A percentile compares a stretch with the other conserved stretches of the same genome.
phyloP scores from a whole-genome alignment of 176 grass and related monocot genomes.

The Rhynchospora tenuis region DNA sequence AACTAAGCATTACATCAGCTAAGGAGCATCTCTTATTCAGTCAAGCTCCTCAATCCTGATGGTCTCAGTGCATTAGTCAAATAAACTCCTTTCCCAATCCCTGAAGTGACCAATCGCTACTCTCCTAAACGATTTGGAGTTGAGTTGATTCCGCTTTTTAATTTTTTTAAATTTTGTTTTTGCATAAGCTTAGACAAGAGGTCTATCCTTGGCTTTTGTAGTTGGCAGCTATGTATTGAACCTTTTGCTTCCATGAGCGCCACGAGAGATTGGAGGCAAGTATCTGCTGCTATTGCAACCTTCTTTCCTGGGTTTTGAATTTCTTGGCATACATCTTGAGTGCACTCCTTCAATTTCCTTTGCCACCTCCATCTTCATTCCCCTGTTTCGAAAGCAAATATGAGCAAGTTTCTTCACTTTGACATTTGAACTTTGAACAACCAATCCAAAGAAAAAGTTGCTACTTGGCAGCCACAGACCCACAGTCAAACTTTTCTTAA shows the following conservation, averaged over 20 bases:
- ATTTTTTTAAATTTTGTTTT: neutral
- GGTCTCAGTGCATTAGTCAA: neutral
- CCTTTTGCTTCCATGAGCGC: constrained; percentile 35
- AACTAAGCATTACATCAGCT: neutral
- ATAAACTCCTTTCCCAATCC: neutral
- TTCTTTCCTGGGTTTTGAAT: constrained; percentile 44
- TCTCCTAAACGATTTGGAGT: neutral
- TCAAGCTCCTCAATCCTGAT: neutral
- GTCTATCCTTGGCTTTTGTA: neutral
- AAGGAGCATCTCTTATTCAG: neutral
- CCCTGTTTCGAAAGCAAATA: constrained; percentile 32
- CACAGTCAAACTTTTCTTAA: too few relatives aligned
- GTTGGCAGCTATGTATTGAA: constrained; percentile 2
- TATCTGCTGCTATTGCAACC: constrained; percentile 23
- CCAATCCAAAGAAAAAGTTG: too few relatives aligned
- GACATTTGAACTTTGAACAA: neutral
- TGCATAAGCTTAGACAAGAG: neutral
- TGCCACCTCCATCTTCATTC: constrained; percentile 35
- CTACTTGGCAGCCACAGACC: too few relatives aligned
- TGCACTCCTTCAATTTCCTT: constrained; percentile 52
- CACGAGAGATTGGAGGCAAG: constrained; percentile 36
- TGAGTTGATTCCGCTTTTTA: neutral
- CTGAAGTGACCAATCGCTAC: neutral
- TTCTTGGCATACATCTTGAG: constrained; percentile 64
- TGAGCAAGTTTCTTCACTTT: neutral